Evolutionary conservation across 768 basidiomycete genomes (phyloP).

Genomic region (Pleurotus salmoneostramineus): DNA sequence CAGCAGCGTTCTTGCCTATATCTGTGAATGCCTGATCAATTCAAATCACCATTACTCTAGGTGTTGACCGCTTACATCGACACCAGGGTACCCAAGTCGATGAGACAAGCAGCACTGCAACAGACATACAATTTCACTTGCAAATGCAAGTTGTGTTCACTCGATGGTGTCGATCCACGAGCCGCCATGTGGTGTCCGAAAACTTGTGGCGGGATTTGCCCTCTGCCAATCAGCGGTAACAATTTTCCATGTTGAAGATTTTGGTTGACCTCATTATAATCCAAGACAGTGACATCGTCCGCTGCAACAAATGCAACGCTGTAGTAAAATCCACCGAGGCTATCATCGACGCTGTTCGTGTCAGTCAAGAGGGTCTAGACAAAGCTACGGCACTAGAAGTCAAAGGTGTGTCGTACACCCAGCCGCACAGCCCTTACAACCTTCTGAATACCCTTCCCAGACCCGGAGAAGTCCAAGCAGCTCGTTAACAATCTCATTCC

Average conservation of each 20-base stretch:
- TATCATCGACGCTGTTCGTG: constrained; percentile 57
- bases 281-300: constrained; percentile 44
- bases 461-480: constrained; percentile 51
- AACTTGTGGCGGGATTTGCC: constrained; percentile 61
- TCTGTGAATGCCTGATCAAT: background rate
- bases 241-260: background rate
- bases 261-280: background rate
- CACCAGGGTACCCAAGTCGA: constrained; percentile 58
- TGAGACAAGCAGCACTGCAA: constrained; percentile 52
- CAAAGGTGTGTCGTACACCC: constrained; percentile 37
- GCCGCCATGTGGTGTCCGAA: constrained; percentile 69
- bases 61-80: constrained; percentile 85
- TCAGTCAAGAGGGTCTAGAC: constrained; percentile 72
- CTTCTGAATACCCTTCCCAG: constrained; percentile 28
- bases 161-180: constrained; percentile 47
- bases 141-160: constrained; percentile 54
- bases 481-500: constrained; percentile 65
- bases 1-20: constrained; percentile 3
- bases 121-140: constrained; percentile 83
- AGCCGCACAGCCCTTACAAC: background rate
- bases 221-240: constrained; percentile 58
- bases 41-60: constrained; percentile 30
- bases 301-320: constrained; percentile 54
- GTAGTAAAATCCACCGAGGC: constrained; percentile 44
- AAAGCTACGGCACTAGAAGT: constrained; percentile 66